Evolutionary conservation across 2,329 filamentous ascomycete species (phyloP).

Genomic region (Alternaria sp.): DNA sequence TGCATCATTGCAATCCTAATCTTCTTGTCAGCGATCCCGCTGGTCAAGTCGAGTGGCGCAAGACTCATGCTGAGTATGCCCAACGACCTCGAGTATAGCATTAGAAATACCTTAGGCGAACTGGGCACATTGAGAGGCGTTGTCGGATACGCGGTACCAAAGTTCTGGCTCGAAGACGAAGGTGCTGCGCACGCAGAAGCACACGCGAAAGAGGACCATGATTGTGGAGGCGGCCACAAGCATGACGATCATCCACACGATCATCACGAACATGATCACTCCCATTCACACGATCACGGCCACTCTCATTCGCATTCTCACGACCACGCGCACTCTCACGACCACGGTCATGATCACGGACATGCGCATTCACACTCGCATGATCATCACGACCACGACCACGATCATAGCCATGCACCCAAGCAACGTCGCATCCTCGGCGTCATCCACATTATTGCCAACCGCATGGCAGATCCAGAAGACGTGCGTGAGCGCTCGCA

Average conservation of each 20-base stretch:
- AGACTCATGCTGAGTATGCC: constrained; percentile 85
- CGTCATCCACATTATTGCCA: constrained; percentile 84
- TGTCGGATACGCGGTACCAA: constrained; percentile 81
- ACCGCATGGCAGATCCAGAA: constrained; percentile 74
- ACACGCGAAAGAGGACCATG: constrained; percentile 50
- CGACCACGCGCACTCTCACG: constrained; percentile 35
- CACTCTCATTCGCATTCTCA: constrained; percentile 34
- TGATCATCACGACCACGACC: constrained; percentile 34
- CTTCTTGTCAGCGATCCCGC: constrained; percentile 86
- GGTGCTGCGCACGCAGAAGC: constrained; percentile 50
- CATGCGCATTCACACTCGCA: constrained; percentile 9
- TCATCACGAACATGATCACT: constrained; percentile 20
- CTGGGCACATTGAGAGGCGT: constrained; percentile 84
- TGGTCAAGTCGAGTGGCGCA: constrained; percentile 84
- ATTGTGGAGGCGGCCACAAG: constrained; percentile 32
- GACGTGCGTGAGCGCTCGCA: constrained; percentile 82
- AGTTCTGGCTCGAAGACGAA: constrained; percentile 89
- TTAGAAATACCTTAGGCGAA: constrained; percentile 85
- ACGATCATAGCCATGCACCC: constrained; percentile 43
- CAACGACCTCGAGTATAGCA: constrained; percentile 82
- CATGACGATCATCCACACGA: constrained; percentile 35
- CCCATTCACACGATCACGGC: constrained; percentile 34
- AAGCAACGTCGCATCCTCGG: constrained; percentile 68
- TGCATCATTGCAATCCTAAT: constrained; percentile 93
- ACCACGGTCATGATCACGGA: constrained; percentile 30